A percentile compares a stretch with the other conserved stretches of the same genome.
Conservation (phyloP, 192 early-diverging fungal species). For the Coemansia sp. region DNA sequence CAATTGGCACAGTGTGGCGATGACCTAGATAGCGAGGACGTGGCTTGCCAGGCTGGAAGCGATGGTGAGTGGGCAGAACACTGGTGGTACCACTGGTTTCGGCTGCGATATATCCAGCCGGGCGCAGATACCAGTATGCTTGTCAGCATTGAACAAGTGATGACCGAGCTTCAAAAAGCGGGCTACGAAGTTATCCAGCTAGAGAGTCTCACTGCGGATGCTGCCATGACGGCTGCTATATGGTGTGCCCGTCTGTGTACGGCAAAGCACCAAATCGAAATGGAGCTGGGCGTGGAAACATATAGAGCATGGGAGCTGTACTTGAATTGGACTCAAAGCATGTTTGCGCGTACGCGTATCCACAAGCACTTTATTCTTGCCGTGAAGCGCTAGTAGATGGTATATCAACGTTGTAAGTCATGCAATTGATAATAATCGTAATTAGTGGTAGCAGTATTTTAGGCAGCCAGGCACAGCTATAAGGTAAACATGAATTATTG, state of each 20-base stretch:
- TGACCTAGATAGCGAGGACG: neutral
- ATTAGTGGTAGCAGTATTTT: too few relatives aligned
- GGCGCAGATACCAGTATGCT: constrained; percentile 45
- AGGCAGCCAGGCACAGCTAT: too few relatives aligned
- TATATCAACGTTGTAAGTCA: too few relatives aligned
- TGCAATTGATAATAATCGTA: too few relatives aligned
- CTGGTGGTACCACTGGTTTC: constrained; percentile 54
- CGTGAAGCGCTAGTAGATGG: constrained; percentile 35
- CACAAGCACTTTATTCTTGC: constrained; percentile 47
- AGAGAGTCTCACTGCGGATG: constrained; percentile 47
- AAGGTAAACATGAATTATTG: neutral
- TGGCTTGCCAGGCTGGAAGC: neutral
- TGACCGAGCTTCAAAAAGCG: constrained; percentile 41
- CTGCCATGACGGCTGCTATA: constrained; percentile 32
- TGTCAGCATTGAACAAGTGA: constrained; percentile 34
- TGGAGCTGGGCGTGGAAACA: constrained; percentile 34
- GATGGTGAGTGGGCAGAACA: constrained; percentile 42
- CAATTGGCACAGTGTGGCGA: neutral
- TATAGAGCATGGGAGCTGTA: constrained; percentile 51
- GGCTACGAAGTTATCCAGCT: constrained; percentile 48
- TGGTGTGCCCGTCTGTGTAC: constrained; percentile 41
- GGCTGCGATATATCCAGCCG: constrained; percentile 40
- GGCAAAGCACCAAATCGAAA: constrained; percentile 43
- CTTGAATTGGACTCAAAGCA: constrained; percentile 49
- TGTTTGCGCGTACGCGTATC: constrained; percentile 40